Evolutionary conservation across 1,139 yeast species (phyloP).

Genomic region (Candida sojae): DNA sequence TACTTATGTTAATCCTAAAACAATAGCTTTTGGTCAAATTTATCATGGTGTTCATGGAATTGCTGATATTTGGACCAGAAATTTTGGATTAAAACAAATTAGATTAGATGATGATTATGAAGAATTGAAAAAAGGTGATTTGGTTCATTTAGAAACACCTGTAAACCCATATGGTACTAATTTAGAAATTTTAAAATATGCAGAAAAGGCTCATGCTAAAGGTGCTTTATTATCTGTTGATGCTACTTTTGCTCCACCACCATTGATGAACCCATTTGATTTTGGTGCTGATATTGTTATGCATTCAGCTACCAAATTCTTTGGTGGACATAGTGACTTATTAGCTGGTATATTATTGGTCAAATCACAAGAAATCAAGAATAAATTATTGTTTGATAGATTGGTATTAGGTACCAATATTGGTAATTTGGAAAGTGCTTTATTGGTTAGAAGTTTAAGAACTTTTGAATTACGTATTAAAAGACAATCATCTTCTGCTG

Average conservation of each 20-base stretch:
- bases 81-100: constrained; percentile 57
- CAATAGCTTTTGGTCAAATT: constrained; percentile 73
- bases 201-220: constrained; percentile 64
- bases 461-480: constrained; percentile 72
- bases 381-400: constrained; percentile 59
- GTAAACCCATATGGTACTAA: constrained; percentile 81
- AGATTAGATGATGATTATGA: constrained; percentile 50
- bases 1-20: constrained; percentile 71
- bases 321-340: constrained; percentile 93
- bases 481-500: constrained; percentile 66
- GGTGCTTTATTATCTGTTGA: constrained; percentile 77
- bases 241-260: constrained; percentile 93
- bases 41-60: constrained; percentile 86
- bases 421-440: constrained; percentile 73
- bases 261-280: constrained; percentile 75
- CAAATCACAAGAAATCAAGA: constrained; percentile 48
- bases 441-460: constrained; percentile 75
- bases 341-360: constrained; percentile 79
- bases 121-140: constrained; percentile 63
- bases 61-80: constrained; percentile 60
- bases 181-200: constrained; percentile 62
- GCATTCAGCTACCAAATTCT: constrained; percentile 90
- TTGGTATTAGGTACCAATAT: constrained; percentile 73
- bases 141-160: constrained; percentile 85
- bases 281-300: constrained; percentile 81